Percentiles rank a stretch among this genome's conserved stretches.
Conservation (phyloP, 148 eudicot genomes). For the Vaccinium darrowii region DNA sequence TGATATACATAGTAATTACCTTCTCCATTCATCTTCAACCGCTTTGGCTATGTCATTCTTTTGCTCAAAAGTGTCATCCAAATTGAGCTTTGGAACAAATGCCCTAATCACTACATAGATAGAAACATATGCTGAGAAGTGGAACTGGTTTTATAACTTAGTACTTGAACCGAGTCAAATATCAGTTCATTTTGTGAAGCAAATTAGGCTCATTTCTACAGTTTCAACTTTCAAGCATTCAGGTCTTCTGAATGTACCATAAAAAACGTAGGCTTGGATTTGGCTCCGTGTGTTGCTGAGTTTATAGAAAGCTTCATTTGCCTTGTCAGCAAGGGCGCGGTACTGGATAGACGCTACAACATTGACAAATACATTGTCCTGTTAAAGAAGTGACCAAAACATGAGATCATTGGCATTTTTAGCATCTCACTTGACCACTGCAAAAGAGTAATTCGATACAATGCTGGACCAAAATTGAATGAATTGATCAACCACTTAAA, state of each 20-base stretch:
- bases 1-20: slow-evolving; percentile 10
- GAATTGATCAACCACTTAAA: neutral
- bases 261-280: slow-evolving; percentile 60
- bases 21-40: slow-evolving; percentile 26
- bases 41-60: slow-evolving; percentile 26
- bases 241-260: slow-evolving; percentile 27
- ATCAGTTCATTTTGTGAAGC: neutral
- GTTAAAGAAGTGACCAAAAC: slow-evolving; percentile 10
- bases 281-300: slow-evolving; percentile 48
- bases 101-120: slow-evolving; percentile 22
- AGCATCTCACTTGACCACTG: neutral
- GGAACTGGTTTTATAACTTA: neutral
- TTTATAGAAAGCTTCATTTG: slow-evolving; percentile 56
- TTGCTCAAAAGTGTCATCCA: slow-evolving; percentile 27
- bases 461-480: neutral
- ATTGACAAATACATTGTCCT: slow-evolving; percentile 60
- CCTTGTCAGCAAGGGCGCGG: slow-evolving; percentile 45
- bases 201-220: neutral
- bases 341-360: slow-evolving; percentile 57
- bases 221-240: neutral
- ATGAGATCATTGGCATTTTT: neutral
- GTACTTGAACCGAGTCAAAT: neutral
- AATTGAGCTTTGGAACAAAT: slow-evolving; percentile 23
- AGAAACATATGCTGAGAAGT: neutral
- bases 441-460: neutral